These are phyloP conservation scores for Zygoascus meyerae DNA, from an alignment of 1,139 yeast species.

Conservation along the genomic window DNA sequence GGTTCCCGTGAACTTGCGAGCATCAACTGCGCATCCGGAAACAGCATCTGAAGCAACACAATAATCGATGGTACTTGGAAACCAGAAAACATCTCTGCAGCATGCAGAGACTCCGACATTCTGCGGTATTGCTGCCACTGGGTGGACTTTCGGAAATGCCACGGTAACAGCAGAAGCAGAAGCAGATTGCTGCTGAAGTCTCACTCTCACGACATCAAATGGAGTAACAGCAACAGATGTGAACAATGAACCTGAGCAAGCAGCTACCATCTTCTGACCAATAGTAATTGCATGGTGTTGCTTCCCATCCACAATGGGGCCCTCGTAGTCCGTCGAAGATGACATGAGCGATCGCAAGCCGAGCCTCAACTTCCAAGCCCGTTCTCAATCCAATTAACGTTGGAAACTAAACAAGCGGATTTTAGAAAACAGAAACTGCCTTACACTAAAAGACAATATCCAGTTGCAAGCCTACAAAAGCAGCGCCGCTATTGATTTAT, in stretches of 20 bases:
- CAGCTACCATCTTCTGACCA: slow-evolving; percentile 74
- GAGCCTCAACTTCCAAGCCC: too few relatives aligned
- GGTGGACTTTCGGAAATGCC: slow-evolving; percentile 16
- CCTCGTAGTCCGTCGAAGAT: slow-evolving; percentile 7
- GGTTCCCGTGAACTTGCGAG: slow-evolving; percentile 47
- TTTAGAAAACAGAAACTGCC: too few relatives aligned
- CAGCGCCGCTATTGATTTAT: too few relatives aligned
- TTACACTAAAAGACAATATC: too few relatives aligned
- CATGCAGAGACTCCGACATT: slow-evolving; percentile 36
- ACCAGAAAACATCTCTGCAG: slow-evolving; percentile 38
- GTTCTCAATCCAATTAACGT: too few relatives aligned
- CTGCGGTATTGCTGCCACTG: slow-evolving; percentile 25
- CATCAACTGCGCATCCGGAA: slow-evolving; percentile 34
- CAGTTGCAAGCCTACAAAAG: too few relatives aligned
- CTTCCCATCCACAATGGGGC: slow-evolving; percentile 13
- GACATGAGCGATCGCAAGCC: slow-evolving; percentile 1
- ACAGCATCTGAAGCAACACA: slow-evolving; percentile 35
- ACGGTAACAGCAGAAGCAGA: slow-evolving; percentile 15
- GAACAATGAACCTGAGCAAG: slow-evolving; percentile 83
- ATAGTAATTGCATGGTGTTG: slow-evolving; percentile 36
- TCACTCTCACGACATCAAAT: slow-evolving; percentile 84
- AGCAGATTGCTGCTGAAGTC: slow-evolving; percentile 79
- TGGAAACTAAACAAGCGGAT: too few relatives aligned
- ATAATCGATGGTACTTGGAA: slow-evolving; percentile 36
- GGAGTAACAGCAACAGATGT: slow-evolving; percentile 85